Conservation (phyloP, 2,329 filamentous ascomycete genomes). For the Ascochyta clinopodiicola region DNA sequence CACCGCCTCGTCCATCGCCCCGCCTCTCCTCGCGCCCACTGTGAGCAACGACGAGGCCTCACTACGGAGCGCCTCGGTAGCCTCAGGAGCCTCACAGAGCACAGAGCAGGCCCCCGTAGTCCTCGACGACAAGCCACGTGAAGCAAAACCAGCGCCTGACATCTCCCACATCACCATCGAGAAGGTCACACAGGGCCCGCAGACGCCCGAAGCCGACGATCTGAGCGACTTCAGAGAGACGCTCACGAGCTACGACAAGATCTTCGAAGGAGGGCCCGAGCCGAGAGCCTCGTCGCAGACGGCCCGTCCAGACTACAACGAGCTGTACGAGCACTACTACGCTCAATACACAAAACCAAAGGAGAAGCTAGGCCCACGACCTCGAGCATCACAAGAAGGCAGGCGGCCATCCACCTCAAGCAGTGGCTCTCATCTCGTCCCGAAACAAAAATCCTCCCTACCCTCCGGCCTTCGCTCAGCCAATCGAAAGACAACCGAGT, state of each 20-base stretch:
- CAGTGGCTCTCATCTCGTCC: conserved; percentile 52
- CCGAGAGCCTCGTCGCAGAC: conserved; percentile 53
- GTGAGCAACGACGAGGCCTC: conserved; percentile 16
- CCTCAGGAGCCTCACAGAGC: conserved; percentile 9
- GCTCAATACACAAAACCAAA: conserved; percentile 72
- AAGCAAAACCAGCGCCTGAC: conserved; percentile 23
- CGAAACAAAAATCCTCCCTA: conserved; percentile 77
- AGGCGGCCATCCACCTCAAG: conserved; percentile 67
- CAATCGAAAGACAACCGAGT: conserved; percentile 37
- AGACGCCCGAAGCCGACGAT: conserved; percentile 28
- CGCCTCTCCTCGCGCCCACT: conserved; percentile 33
- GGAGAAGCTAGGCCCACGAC: conserved; percentile 86
- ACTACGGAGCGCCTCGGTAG: conserved; percentile 14
- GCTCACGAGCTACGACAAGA: conserved; percentile 42
- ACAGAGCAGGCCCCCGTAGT: conserved; percentile 25
- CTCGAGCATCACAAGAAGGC: conserved; percentile 76
- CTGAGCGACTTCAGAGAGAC: conserved; percentile 33
- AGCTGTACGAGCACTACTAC: conserved; percentile 57
- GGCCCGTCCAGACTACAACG: conserved; percentile 46
- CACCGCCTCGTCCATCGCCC: conserved; percentile 31
- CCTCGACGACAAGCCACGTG: conserved; percentile 15
- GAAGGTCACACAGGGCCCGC: conserved; percentile 27
- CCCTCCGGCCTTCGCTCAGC: conserved; percentile 76
- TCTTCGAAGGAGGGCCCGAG: conserved; percentile 49
- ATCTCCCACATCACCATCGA: conserved; percentile 34